Base-by-base conservation (phyloP, 352 stramenopile genomes). In the Phytopythium vexans region DNA sequence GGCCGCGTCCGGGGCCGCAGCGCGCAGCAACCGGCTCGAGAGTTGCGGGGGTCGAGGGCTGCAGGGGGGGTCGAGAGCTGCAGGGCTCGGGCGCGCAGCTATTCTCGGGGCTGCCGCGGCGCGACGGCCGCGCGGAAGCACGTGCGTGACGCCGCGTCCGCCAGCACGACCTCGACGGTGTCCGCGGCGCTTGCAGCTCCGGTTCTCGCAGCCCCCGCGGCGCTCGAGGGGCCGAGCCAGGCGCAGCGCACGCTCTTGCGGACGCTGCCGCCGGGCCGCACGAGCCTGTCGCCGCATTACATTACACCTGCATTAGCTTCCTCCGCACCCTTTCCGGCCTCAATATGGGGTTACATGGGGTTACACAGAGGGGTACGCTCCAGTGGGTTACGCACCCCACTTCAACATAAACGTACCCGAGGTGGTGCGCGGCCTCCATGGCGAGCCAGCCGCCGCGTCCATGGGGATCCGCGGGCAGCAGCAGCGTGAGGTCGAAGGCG, bases 361-460 rank as follows among this genome's bases (percentile, higher is more conserved):
- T 15, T 12, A 45, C 38, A 9, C 31, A 47, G n/a, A 21, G 49
- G 40, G 8, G 36, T 11, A 27, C 40, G 53, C 55, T 52, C 44
- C 44, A 58, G 34, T 53, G 21, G 36, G 14, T 7, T 11, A 27
- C 31, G 52, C 34, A 44, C n/a, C n/a, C n/a, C n/a, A n/a, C n/a
- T n/a, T n/a, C n/a, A n/a, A n/a, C n/a, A n/a, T n/a, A n/a, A 45
- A 70, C 66, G 46, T 72, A 90, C 77, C 77, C 77, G 47, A 91
- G 67, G n/a, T 71, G 77, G 47, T 89, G 77, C 6, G 69, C 79
- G 35, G 75, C 68, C 52, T 91, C 80, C 39, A 91, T 87, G 11
- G 67, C 68, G 43, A 89, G 58, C 53, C 72, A 82, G 4, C 34
- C 41, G n/a, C 45, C 47, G 4, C 16, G 48, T 27, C 39, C 32